Conservation (phyloP, 306 rosid species). For the Adenanthera pavonina region DNA sequence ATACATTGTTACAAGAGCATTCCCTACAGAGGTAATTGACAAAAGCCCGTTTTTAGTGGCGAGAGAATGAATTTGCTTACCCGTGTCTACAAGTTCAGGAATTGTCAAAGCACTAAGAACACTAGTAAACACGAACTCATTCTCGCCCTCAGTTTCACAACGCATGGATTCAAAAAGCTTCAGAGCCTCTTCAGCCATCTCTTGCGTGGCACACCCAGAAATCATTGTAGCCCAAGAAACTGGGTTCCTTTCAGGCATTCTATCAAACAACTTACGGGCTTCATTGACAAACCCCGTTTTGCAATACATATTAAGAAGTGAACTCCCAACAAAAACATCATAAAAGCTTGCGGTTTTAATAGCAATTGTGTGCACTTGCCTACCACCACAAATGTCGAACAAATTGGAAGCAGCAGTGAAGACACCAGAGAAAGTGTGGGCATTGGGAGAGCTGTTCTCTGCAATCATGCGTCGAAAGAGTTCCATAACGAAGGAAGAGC, state of each 20-base stretch:
- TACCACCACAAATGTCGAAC: slow-evolving; percentile 43
- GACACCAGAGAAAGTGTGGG: slow-evolving; percentile 74
- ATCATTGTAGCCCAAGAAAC: slow-evolving; percentile 90
- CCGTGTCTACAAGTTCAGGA: slow-evolving; percentile 46
- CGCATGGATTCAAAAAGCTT: slow-evolving; percentile 54
- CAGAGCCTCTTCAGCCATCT: slow-evolving; percentile 55
- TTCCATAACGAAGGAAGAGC: slow-evolving; percentile 46
- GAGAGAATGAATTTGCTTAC: slow-evolving; percentile 77
- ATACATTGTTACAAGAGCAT: slow-evolving; percentile 86
- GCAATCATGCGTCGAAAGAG: slow-evolving; percentile 62
- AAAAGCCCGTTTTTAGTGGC: slow-evolving; percentile 63
- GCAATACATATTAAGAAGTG: slow-evolving; percentile 69
- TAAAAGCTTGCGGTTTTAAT: slow-evolving; percentile 50
- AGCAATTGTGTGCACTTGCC: slow-evolving; percentile 62
- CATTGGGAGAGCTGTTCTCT: slow-evolving; percentile 53
- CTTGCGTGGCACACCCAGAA: slow-evolving; percentile 67
- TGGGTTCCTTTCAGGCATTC: slow-evolving; percentile 62
- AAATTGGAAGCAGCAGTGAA: slow-evolving; percentile 61
- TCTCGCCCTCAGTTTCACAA: slow-evolving; percentile 41
- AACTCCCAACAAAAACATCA: slow-evolving; percentile 80
- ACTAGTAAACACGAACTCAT: slow-evolving; percentile 65
- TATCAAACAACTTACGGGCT: slow-evolving; percentile 79
- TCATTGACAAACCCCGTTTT: slow-evolving; percentile 57
- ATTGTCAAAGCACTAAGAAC: slow-evolving; percentile 64
- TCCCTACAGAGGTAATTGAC: slow-evolving; percentile 64